These are phyloP conservation scores for Russula vinacea DNA, from an alignment of 768 basidiomycete species.

Conservation along the genomic window DNA sequence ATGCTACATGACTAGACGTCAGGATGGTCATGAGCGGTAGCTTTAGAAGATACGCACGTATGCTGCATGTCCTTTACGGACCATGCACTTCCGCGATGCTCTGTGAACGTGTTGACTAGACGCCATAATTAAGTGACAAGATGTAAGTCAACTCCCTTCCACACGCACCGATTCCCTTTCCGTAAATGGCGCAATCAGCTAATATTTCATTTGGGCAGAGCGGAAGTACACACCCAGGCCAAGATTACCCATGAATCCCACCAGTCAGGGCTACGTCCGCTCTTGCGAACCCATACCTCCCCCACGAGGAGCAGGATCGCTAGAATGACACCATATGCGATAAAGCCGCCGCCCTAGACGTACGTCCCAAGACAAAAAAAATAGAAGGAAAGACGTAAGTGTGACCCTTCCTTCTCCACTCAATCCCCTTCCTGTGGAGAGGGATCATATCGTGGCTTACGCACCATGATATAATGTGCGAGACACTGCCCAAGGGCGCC, in stretches of 20 bases:
- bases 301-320: conserved; percentile 73
- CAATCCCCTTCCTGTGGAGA: not conserved
- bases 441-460: conserved; percentile 19
- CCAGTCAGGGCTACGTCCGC: conserved; percentile 75
- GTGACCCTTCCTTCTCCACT: not conserved
- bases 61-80: conserved; percentile 94
- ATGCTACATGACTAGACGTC: conserved; percentile 44
- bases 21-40: conserved; percentile 10
- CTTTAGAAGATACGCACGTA: conserved; percentile 52
- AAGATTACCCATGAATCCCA: conserved; percentile 74
- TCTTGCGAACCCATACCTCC: conserved; percentile 70
- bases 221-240: conserved; percentile 46
- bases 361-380: not conserved
- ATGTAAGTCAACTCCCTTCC: not conserved
- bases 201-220: not conserved
- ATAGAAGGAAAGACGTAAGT: not conserved
- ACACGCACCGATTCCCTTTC: conserved; percentile 31
- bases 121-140: conserved; percentile 6
- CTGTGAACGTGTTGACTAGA: conserved; percentile 87
- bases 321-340: conserved; percentile 82
- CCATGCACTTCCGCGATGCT: conserved; percentile 80
- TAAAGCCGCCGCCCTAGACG: conserved; percentile 73
- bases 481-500: conserved; percentile 79
- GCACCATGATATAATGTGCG: conserved; percentile 79
- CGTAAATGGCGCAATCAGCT: not conserved